Evolutionary conservation across 352 stramenopile species (phyloP).

Genomic region (Phytophthora fragariae): DNA sequence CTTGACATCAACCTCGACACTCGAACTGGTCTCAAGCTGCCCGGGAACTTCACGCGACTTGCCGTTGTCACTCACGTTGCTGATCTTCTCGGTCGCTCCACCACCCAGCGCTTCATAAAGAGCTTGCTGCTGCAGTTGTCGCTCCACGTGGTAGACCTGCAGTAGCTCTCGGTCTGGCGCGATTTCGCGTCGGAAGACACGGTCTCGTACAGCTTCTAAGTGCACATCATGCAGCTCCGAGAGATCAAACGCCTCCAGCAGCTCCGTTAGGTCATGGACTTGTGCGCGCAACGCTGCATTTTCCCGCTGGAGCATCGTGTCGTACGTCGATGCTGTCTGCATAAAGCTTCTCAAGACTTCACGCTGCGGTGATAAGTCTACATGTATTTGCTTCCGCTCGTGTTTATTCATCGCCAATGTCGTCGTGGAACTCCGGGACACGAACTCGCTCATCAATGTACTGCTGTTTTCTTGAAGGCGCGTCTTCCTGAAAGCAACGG

Average conservation of each 20-base stretch:
- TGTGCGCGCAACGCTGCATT: slow-evolving; percentile 31
- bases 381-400: background rate
- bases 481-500: background rate
- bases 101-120: slow-evolving; percentile 8
- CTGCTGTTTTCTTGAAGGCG: background rate
- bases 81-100: background rate
- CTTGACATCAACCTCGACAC: background rate
- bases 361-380: background rate
- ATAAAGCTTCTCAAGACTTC: slow-evolving; percentile 10
- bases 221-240: slow-evolving; percentile 31
- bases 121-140: slow-evolving; percentile 18
- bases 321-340: slow-evolving; percentile 16
- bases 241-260: slow-evolving; percentile 41
- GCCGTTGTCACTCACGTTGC: background rate
- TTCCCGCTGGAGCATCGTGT: slow-evolving; percentile 18
- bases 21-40: slow-evolving; percentile 4
- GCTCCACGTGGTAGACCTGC: slow-evolving; percentile 16
- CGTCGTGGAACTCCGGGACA: background rate
- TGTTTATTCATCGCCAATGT: background rate
- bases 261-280: slow-evolving; percentile 36
- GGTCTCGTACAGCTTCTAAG: slow-evolving; percentile 31
- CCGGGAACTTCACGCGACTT: background rate
- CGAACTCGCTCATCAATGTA: background rate
- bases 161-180: slow-evolving; percentile 22
- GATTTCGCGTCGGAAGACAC: slow-evolving; percentile 35